phyloP scores from a whole-genome alignment of 163 green algal genomes.

The Chlamydomonas reinhardtii region DNA sequence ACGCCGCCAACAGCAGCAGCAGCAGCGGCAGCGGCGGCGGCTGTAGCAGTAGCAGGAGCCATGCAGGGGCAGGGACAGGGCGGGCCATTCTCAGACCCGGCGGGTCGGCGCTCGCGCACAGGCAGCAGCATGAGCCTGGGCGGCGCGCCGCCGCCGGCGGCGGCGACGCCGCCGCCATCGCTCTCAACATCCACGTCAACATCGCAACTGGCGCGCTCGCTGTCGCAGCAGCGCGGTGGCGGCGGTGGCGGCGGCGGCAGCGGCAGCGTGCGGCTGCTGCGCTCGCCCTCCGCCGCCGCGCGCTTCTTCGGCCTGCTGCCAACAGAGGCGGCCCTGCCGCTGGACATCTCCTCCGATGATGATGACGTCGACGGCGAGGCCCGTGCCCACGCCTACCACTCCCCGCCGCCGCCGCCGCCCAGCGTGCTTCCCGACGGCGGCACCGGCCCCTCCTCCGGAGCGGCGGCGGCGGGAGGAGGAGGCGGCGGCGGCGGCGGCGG shows the following conservation, averaged over 20 bases:
- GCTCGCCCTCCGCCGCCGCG: background rate
- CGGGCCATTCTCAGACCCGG: no score
- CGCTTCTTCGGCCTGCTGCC: background rate
- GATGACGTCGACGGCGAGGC: background rate
- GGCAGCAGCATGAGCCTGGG: background rate
- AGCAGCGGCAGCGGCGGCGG: background rate
- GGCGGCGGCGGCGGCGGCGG: conserved; percentile 1
- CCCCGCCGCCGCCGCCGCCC: background rate
- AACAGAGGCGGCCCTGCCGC: background rate
- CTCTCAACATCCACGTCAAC: no score
- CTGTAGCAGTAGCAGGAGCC: no score
- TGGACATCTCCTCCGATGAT: conserved; percentile 22
- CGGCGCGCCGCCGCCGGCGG: no score
- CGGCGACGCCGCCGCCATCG: no score
- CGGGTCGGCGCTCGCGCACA: no score
- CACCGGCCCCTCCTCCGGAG: background rate
- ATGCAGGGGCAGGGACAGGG: no score
- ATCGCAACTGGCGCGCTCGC: no score
- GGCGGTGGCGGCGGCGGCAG: background rate
- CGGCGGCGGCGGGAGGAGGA: background rate
- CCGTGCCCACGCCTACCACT: background rate
- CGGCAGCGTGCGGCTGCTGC: background rate
- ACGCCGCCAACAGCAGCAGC: no score
- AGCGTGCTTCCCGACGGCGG: background rate
- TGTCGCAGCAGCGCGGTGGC: conserved; percentile 5